Base-by-base conservation (phyloP, 345 rosid species). In the Hirschfeldia incana region DNA sequence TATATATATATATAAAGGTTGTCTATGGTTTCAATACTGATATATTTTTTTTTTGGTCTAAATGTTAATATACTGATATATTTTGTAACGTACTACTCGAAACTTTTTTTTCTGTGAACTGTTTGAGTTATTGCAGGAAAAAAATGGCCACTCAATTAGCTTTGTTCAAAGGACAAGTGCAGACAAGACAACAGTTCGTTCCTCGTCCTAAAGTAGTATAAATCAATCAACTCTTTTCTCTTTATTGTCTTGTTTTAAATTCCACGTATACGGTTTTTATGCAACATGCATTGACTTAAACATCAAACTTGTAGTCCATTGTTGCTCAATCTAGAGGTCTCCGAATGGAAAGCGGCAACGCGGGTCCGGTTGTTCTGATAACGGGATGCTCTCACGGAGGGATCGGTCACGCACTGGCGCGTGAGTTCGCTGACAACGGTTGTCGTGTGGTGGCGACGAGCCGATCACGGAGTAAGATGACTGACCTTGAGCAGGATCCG, bases 221-320 rank as follows among this genome's bases (percentile, higher is more conserved):
- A 53, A 53, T 53, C 10, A 6, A n/a, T 16, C 27, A 27, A 15
- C 60, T 53, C 60, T 53, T 16, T 53, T 53, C 10, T 16, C 10
- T 53, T 53, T 53, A 53, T 1, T 7, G 8, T 53, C 5, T 16
- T 53, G 21, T 6, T 27, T 27, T 53, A 51, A 36, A 4, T 42
- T 42, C 49, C 49, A 42, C 49, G 49, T 42, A 42, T 42, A 42
- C 10, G 27, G 26, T 16, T 53, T 53, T 53, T 16, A 53, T 53
- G 1, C 60, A 3, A 53, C 27, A 53, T 6, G 27, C 60, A 15
- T 7, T 53, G 27, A 53, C 27, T 15, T 53, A 6, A 53, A 6
- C 60, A 53, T 53, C 60, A 53, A 53, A 53, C 60, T 53, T 53
- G 60, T 53, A 53, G 60, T 15, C 60, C 60, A 53, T 53, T 53